phyloP scores from a whole-genome alignment of 441 rosid genomes.

The Sinapis alba region DNA sequence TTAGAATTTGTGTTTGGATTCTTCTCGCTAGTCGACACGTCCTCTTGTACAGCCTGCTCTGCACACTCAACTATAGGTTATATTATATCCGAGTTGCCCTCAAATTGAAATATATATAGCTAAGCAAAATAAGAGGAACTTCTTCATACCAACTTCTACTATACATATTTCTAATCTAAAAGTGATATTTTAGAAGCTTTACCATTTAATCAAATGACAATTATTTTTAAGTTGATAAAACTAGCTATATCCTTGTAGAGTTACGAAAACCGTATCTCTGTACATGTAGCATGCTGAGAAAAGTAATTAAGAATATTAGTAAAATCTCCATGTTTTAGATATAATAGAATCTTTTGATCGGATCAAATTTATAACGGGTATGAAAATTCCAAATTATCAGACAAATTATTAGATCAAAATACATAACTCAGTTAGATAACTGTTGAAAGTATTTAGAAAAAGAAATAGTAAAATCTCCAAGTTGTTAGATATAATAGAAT shows the following conservation, averaged over 20 bases:
- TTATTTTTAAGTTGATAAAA: background rate
- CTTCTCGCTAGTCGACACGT: slow-evolving; percentile 4
- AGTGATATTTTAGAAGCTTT: too few species aligned
- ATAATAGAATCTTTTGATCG: background rate
- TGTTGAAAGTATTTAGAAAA: too few species aligned
- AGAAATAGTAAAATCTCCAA: background rate
- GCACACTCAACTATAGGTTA: background rate
- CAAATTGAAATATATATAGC: too few species aligned
- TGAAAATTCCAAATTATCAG: too few species aligned
- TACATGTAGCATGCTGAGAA: background rate
- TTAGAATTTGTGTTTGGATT: slow-evolving; percentile 6
- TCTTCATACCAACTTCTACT: too few species aligned
- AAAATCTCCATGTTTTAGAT: background rate
- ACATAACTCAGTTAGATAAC: too few species aligned
- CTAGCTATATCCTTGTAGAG: background rate
- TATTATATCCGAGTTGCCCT: background rate
- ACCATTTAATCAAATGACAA: background rate
- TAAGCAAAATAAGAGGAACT: too few species aligned
- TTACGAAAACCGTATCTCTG: background rate
- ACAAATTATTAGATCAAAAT: too few species aligned
- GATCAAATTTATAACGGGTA: background rate
- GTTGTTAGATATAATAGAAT: background rate
- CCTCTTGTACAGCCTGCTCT: background rate
- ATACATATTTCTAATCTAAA: too few species aligned
- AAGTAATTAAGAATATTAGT: too few species aligned